phyloP scores from a whole-genome alignment of 2,329 filamentous ascomycete genomes.

The Aspergillus japonicus region DNA sequence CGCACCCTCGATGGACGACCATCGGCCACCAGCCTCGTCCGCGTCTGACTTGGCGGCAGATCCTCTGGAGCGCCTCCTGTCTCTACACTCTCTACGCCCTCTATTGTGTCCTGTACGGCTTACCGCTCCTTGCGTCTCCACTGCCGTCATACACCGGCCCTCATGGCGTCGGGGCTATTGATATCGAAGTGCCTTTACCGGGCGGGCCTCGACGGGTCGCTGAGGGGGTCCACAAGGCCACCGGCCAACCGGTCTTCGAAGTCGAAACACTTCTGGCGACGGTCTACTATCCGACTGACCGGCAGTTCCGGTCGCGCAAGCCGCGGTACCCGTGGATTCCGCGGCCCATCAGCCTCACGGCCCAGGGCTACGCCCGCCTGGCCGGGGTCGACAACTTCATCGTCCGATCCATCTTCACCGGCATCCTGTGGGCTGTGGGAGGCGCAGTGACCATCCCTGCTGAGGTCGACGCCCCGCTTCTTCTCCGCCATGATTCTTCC shows the following conservation, averaged over 20 bases:
- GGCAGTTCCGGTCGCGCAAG: background rate
- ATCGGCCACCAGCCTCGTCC: background rate
- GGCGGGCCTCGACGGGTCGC: conserved; percentile 1
- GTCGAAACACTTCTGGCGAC: conserved; percentile 1
- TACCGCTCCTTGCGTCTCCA: background rate
- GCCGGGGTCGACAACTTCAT: conserved; percentile 1
- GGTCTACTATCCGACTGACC: conserved; percentile 5
- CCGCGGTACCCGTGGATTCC: conserved; percentile 5
- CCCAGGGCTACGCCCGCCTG: background rate
- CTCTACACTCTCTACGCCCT: background rate
- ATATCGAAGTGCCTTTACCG: conserved; percentile 1
- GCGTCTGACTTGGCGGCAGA: conserved; percentile 1
- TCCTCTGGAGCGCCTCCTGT: background rate
- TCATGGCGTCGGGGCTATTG: background rate
- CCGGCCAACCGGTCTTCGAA: conserved; percentile 2
- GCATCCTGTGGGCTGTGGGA: background rate
- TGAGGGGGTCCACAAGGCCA: background rate
- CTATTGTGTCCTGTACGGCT: background rate
- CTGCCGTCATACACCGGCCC: conserved; percentile 5
- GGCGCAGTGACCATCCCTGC: conserved; percentile 2
- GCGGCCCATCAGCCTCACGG: conserved; percentile 6
- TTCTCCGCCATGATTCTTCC: background rate
- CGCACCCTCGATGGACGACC: too few relatives aligned
- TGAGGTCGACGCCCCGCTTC: conserved; percentile 5
- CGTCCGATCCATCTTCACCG: conserved; percentile 1